Evolutionary conservation across 1,139 yeast species (phyloP), one percentile per base, ranked within the genome.

Genomic region (Scheffersomyces stambukii): DNA sequence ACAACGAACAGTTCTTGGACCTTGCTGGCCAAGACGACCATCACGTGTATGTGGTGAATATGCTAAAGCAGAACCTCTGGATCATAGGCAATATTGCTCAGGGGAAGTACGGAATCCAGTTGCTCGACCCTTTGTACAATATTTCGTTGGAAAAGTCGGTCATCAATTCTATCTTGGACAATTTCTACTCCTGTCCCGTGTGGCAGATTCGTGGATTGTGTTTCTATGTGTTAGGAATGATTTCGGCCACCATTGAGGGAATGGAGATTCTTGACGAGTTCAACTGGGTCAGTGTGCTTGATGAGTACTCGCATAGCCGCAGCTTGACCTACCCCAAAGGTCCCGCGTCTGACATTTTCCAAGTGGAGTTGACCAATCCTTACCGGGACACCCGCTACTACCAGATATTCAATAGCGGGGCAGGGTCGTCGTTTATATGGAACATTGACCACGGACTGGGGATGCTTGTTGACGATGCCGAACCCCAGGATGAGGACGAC

Each of bases 61-160:
- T 29, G 16, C 19, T 88, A 16, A 85, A 84, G 46, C 86, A 89
- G 10, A 75, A 82, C 27, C 49, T 89, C 27, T 91, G 97, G 96
- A 81, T 94, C 3, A 66, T 85, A 24, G 96, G 96, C 0, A 80
- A 80, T 43, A 78, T 88, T 22, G 88, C 89, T 2, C 74, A 88
- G 7, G 74, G 82, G 1, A 65, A 65, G 17, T 61, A 67, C 32
- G 96, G 95, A 0, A 75, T 81, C 17, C 74, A 75, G 24, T 62
- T 85, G 22, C 53, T 86, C 26, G 86, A 81, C 44, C 70, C 81
- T 12, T 60, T 75, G 34, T 55, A 57, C 40, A 49, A 38, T 29
- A 36, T 37, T 18, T 60, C 75, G 24, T 40, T 24, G n/a, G 73
- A 76, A 5, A 69, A 65, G 25, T 76, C 75, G 35, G 69, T 81